Evolutionary conservation across 2,329 filamentous ascomycete genomes (phyloP), one percentile per base, ranked within the genome.

Genomic region (Colletotrichum phormii): DNA sequence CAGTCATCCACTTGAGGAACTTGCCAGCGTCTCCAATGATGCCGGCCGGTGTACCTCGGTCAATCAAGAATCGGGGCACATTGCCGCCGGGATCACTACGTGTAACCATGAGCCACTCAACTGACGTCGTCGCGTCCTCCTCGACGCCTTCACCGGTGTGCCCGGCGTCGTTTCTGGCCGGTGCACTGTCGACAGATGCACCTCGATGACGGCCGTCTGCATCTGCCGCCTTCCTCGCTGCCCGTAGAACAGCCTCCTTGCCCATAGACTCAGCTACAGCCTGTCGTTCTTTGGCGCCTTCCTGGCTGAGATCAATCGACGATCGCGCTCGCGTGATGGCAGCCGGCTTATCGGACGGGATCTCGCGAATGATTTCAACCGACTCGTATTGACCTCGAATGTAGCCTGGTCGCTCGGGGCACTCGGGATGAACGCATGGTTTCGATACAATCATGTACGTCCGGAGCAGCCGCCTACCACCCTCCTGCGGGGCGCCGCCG

Each of bases 71-170:
- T 15, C 94, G 89, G 1, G 95, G 95, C 22, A 98, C 95, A 72
- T 91, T 96, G 64, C 95, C 95, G 12, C 95, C 95, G 3, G 95
- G 95, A 77, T 98, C 95, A 80, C 93, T 96, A 61, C 95, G 88
- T 1, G 95, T 97, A 22, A 97, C 90, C 95, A 98, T 98, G 73
- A 97, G 89, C 95, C 95, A 98, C 81, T 98, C 95, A 1, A 98
- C 80, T 31, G 85, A 82, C 33, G 82, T 85, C n/a, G 84, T 79
- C 1, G 76, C 79, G 5, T 83, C 79, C 11, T 82, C 79, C 1
- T 71, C 74, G 2, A 70, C 69, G 4, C 66, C 75, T 3, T 74
- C 71, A 4, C 35, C 35, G 12, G 18, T 37, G 5, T 61, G 61
- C 31, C 82, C 82, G 12, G 82, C 77, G 51, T 83, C 81, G 74